phyloP scores from a whole-genome alignment of 148 eudicot species.

The Vaccinium corymbosum region DNA sequence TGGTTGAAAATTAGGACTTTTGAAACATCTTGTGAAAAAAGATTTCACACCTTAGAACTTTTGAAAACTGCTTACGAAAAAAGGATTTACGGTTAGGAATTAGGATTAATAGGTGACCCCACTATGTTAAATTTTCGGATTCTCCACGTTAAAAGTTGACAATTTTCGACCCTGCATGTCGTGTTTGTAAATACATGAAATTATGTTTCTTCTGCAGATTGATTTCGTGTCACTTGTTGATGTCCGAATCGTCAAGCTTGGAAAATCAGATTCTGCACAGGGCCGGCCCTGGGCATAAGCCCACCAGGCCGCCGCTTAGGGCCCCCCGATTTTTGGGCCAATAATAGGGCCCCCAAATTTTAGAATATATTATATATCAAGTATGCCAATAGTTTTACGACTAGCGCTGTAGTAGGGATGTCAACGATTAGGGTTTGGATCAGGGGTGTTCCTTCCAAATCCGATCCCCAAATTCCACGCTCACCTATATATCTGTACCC shows the following conservation, averaged over 20 bases:
- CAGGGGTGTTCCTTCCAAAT: too few relatives aligned
- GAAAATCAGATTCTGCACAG: constrained; percentile 25
- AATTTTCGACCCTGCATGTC: neutral
- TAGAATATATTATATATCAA: too few relatives aligned
- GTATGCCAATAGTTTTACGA: too few relatives aligned
- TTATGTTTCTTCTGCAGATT: constrained; percentile 42
- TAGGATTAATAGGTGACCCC: neutral
- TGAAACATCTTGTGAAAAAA: neutral
- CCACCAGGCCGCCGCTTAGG: too few relatives aligned
- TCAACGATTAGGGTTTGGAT: too few relatives aligned
- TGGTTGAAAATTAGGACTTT: neutral
- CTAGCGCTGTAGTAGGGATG: too few relatives aligned
- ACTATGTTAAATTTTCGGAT: neutral
- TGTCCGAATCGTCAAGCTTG: constrained; percentile 56
- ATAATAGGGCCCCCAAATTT: too few relatives aligned
- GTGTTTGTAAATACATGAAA: neutral
- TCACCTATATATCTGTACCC: too few relatives aligned
- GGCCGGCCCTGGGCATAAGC: too few relatives aligned
- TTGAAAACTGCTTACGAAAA: neutral
- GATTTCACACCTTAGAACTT: neutral
- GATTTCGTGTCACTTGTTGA: constrained; percentile 68
- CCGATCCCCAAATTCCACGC: too few relatives aligned
- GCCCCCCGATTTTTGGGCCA: too few relatives aligned
- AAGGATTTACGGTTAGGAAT: neutral
- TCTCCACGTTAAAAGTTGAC: neutral